phyloP scores from a whole-genome alignment of 768 basidiomycete species.

The Auricularia sp. region DNA sequence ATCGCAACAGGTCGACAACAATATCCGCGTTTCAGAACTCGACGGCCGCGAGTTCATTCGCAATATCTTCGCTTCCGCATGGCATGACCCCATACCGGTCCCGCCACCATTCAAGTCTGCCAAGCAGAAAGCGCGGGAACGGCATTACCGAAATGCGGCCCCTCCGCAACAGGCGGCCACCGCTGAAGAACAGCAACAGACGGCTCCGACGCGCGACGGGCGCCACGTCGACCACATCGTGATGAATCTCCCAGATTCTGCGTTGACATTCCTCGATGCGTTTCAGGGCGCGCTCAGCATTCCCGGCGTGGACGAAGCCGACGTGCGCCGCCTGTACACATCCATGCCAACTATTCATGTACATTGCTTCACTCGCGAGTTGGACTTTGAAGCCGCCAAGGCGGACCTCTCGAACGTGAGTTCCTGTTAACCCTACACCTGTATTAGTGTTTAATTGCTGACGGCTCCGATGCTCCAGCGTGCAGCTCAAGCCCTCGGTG shows the following conservation, averaged over 20 bases:
- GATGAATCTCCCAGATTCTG: conserved; percentile 96
- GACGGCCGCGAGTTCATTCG: conserved; percentile 86
- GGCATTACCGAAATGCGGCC: conserved; percentile 4
- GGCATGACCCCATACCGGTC: conserved; percentile 56
- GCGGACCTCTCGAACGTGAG: conserved; percentile 73
- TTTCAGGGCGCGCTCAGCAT: conserved; percentile 62
- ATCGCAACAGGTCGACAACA: conserved; percentile 48
- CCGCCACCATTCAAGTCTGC: conserved; percentile 32
- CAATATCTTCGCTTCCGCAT: conserved; percentile 38
- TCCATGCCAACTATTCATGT: conserved; percentile 87
- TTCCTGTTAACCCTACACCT: conserved; percentile 4
- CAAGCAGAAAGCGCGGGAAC: conserved; percentile 33
- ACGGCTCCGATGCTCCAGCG: conserved; percentile 8
- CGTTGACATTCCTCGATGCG: conserved; percentile 80
- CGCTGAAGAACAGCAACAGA: conserved; percentile 1
- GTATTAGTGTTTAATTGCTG: neutral
- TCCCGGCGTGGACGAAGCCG: conserved; percentile 26
- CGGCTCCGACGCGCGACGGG: conserved; percentile 29
- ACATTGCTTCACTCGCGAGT: conserved; percentile 89
- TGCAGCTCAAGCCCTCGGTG: conserved; percentile 2
- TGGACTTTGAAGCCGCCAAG: conserved; percentile 56
- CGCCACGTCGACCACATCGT: conserved; percentile 71
- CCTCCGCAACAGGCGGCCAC: conserved; percentile 17
- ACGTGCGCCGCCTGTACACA: conserved; percentile 37
- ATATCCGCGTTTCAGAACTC: conserved; percentile 63